These are phyloP conservation scores for Talaromyces sp. DNA, from an alignment of 2,329 filamentous ascomycete genomes.

Conservation along the genomic window DNA sequence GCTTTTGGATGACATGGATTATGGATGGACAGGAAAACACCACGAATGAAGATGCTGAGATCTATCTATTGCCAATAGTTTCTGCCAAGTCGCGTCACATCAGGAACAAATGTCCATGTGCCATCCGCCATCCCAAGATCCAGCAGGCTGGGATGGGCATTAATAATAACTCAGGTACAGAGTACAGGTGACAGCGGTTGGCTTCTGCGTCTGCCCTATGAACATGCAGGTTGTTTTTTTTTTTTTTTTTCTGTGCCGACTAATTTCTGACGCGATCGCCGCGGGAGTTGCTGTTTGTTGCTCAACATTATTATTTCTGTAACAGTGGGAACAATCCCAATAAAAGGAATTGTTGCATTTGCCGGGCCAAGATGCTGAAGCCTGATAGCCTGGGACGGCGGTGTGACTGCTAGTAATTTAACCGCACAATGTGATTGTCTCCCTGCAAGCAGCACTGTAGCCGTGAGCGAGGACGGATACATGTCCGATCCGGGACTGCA, in stretches of 20 bases:
- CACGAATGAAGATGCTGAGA: background rate
- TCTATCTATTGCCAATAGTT: background rate
- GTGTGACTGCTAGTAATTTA: too few relatives aligned
- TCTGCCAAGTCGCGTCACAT: background rate
- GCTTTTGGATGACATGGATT: background rate
- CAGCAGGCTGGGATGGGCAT: background rate
- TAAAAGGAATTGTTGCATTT: background rate
- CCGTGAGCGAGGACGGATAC: background rate
- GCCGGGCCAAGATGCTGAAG: too few relatives aligned
- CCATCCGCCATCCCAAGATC: background rate
- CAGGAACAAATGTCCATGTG: background rate
- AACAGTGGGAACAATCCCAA: too few relatives aligned
- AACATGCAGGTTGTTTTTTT: too few relatives aligned
- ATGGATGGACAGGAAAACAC: background rate
- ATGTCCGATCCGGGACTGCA: background rate
- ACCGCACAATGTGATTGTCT: too few relatives aligned
- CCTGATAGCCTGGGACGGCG: background rate
- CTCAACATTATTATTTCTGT: too few relatives aligned
- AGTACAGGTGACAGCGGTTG: background rate
- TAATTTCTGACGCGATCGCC: background rate
- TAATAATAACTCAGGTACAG: background rate
- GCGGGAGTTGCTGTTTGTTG: background rate
- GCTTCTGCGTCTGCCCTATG: too few relatives aligned
- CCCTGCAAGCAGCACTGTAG: too few relatives aligned
- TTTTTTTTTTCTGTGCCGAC: background rate